Percentiles rank a stretch among this genome's conserved stretches.
Conservation (phyloP, 2,329 filamentous ascomycete genomes). For the Penicillium sp. region DNA sequence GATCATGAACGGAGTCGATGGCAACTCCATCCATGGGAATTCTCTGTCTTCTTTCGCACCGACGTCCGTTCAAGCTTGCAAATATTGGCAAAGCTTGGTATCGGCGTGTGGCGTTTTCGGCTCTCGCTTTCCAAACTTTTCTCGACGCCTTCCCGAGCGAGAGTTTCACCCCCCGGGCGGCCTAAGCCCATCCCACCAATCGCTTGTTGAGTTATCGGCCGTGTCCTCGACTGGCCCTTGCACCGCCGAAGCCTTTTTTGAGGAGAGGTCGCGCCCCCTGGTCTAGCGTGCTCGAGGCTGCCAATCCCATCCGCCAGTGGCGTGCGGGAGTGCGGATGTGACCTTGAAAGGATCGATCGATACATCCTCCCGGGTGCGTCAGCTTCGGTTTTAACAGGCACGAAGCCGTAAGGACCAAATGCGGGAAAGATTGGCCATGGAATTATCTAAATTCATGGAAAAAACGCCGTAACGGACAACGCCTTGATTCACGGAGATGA, state of each 20-base stretch:
- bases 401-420: too few species aligned
- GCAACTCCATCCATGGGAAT: too few species aligned
- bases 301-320: not conserved
- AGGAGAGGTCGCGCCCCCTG: not conserved
- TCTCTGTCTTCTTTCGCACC: too few species aligned
- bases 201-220: not conserved
- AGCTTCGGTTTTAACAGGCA: too few species aligned
- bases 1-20: too few species aligned
- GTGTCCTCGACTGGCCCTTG: not conserved
- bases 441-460: too few species aligned
- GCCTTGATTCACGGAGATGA: too few species aligned
- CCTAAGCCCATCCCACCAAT: not conserved
- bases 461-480: too few species aligned
- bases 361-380: not conserved
- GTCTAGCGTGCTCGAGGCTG: constrained; percentile 1
- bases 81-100: constrained; percentile 6
- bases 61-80: too few species aligned
- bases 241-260: not conserved
- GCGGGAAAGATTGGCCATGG: too few species aligned
- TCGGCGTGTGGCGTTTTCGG: constrained; percentile 2
- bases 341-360: constrained; percentile 6
- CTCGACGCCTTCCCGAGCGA: too few species aligned
- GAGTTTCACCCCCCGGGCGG: too few species aligned
- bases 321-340: constrained; percentile 2
- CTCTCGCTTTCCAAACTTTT: not conserved